Conservation (phyloP, 2,329 filamentous ascomycete species). For the Periconia digitata region DNA sequence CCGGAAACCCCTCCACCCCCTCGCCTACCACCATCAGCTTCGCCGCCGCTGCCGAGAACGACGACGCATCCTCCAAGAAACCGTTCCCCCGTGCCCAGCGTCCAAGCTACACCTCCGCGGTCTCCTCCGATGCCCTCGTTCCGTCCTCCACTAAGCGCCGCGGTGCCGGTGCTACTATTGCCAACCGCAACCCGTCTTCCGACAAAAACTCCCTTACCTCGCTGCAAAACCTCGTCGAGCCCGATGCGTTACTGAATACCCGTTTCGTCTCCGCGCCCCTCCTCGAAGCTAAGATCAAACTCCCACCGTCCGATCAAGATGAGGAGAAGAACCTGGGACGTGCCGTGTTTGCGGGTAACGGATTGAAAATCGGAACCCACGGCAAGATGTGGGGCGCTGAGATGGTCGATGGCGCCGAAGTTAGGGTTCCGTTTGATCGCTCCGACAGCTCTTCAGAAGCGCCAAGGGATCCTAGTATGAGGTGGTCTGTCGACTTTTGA, state of each 20-base stretch:
- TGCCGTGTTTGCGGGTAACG: slow-evolving; percentile 19
- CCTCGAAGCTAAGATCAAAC: slow-evolving; percentile 40
- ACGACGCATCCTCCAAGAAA: slow-evolving; percentile 20
- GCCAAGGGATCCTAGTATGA: slow-evolving; percentile 39
- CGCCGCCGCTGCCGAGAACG: slow-evolving; percentile 15
- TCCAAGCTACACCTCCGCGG: slow-evolving; percentile 15
- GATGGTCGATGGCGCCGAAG: slow-evolving; percentile 13
- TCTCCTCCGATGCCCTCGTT: slow-evolving; percentile 27
- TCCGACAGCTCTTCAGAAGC: slow-evolving; percentile 20
- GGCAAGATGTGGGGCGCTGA: slow-evolving; percentile 25
- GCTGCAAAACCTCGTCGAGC: slow-evolving; percentile 43
- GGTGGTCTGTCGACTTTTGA: slow-evolving; percentile 49
- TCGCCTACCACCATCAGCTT: slow-evolving; percentile 2
- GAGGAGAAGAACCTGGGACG: slow-evolving; percentile 23
- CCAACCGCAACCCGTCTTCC: too few relatives aligned
- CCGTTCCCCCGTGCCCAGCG: slow-evolving; percentile 16
- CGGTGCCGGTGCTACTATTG: slow-evolving; percentile 30
- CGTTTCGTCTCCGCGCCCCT: slow-evolving; percentile 42
- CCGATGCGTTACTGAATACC: slow-evolving; percentile 34
- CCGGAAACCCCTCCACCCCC: slow-evolving; percentile 14
- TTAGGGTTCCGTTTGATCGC: slow-evolving; percentile 37
- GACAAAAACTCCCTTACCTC: slow-evolving; percentile 43
- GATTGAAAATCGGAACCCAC: slow-evolving; percentile 20
- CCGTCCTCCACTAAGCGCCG: slow-evolving; percentile 25
- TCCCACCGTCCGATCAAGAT: slow-evolving; percentile 34